Evolutionary conservation across 495 filamentous ascomycete species (phyloP).

Genomic region (Penicillium chermesinum): DNA sequence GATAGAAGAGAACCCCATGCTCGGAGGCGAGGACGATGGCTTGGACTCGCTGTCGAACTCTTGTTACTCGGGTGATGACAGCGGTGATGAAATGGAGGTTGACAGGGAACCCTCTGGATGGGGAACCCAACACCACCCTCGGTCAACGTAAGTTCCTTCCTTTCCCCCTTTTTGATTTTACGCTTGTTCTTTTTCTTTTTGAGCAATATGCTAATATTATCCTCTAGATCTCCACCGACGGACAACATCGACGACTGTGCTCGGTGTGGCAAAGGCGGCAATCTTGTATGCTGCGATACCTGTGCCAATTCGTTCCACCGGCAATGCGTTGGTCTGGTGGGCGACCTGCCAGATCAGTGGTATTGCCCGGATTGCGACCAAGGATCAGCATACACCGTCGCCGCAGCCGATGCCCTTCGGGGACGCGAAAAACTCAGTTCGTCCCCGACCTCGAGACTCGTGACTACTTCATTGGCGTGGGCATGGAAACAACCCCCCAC

Average conservation of each 20-base stretch:
- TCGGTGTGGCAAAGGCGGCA: slow-evolving; percentile 74
- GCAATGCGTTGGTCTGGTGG: slow-evolving; percentile 77
- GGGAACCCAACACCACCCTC: slow-evolving; percentile 13
- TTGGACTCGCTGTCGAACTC: slow-evolving; percentile 8
- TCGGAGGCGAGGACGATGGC: background rate
- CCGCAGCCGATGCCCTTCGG: slow-evolving; percentile 56
- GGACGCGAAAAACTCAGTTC: slow-evolving; percentile 70
- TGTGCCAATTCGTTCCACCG: slow-evolving; percentile 86
- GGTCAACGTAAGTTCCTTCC: slow-evolving; percentile 22
- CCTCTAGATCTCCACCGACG: slow-evolving; percentile 41
- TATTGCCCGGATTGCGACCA: slow-evolving; percentile 72
- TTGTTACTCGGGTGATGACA: slow-evolving; percentile 8
- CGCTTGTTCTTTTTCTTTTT: background rate
- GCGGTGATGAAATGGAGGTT: slow-evolving; percentile 10
- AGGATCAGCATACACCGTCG: slow-evolving; percentile 55
- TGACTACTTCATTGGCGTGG: slow-evolving; percentile 43
- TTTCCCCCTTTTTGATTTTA: slow-evolving; percentile 1
- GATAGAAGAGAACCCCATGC: slow-evolving; percentile 6
- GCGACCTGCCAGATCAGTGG: slow-evolving; percentile 64
- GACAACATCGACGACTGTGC: slow-evolving; percentile 88
- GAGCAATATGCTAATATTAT: slow-evolving; percentile 10
- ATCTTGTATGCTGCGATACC: slow-evolving; percentile 86
- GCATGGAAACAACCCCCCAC: slow-evolving; percentile 8
- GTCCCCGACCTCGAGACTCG: slow-evolving; percentile 62
- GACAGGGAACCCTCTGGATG: background rate